A percentile compares a stretch with the other conserved stretches of the same genome.
Evolutionary conservation across 2,329 filamentous ascomycete species (phyloP).

Genomic region (Cladosporium sp.): DNA sequence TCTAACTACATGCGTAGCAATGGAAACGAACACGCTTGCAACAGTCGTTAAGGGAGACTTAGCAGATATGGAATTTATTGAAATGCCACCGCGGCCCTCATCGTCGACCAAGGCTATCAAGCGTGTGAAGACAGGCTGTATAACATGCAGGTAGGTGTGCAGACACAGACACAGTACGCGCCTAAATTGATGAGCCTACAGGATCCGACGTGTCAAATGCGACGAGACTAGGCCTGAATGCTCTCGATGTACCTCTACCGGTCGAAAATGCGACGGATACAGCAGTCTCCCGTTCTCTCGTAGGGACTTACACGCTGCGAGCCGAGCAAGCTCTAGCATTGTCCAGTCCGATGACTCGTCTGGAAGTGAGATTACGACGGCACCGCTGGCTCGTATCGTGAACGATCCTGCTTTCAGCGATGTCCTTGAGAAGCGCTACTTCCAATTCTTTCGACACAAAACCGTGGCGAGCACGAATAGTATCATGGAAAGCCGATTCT

Average conservation of each 20-base stretch:
- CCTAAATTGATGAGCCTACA: slow-evolving; percentile 42
- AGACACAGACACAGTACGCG: not conserved
- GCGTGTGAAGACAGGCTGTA: slow-evolving; percentile 14
- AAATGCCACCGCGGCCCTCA: too few species aligned
- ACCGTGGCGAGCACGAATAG: slow-evolving; percentile 10
- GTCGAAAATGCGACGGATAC: slow-evolving; percentile 53
- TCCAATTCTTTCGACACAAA: slow-evolving; percentile 4
- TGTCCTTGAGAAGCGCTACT: slow-evolving; percentile 7
- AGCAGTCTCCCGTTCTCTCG: slow-evolving; percentile 15
- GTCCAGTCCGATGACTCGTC: not conserved
- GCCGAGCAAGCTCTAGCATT: not conserved
- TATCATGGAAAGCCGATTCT: slow-evolving; percentile 6
- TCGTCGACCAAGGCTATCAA: too few species aligned
- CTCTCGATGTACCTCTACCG: slow-evolving; percentile 48
- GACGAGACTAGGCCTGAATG: slow-evolving; percentile 51
- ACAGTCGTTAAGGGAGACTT: too few species aligned
- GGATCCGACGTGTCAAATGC: slow-evolving; percentile 43
- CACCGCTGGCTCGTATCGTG: slow-evolving; percentile 3
- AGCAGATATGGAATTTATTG: too few species aligned
- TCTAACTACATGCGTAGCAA: too few species aligned
- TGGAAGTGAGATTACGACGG: not conserved
- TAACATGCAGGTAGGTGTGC: slow-evolving; percentile 13
- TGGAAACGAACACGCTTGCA: too few species aligned
- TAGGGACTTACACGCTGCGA: slow-evolving; percentile 13
- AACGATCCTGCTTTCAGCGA: slow-evolving; percentile 2